Base-by-base conservation (phyloP, 495 filamentous ascomycete genomes). In the Daldinia caldariorum region DNA sequence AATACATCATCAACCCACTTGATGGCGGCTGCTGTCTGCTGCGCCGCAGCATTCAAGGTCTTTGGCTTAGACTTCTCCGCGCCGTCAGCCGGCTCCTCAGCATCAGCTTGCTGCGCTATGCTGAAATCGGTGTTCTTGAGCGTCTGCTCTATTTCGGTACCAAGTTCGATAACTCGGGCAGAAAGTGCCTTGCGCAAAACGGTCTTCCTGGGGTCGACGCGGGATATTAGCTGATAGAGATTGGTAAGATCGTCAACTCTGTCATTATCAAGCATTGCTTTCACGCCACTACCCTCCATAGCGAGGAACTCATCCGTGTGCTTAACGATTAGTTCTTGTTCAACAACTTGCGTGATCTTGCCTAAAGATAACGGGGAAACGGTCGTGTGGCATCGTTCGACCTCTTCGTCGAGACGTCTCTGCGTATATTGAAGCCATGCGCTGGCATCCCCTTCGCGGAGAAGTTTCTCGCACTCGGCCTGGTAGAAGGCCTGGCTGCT, bases 1-100 rank as follows among this genome's bases (percentile, higher is more conserved):
- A 99, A 81, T 0, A 98, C 91, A 58, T 95, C 93, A 70, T 97
- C 91, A 3, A 99, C 96, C 95, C 95, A 99, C 69, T 91, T 91
- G 73, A 98, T 93, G 0, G 95, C 96, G 0, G 92, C 89, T 4
- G 85, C 82, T 1, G 96, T 98, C 69, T 80, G 78, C 62, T 85
- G 84, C n/a, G 83, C 83, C 0, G 84, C 75, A 18, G 82, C 79
- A 59, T 73, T 82, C 10, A 82, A 66, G 0, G 78, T 35, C 60
- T 80, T 81, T 0, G 78, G 43, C 43, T 83, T 83, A 9, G 78
- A n/a, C 65, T 82, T 83, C 51, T 80, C 81, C 35, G 81, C 78
- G 9, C 77, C 82, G 32, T 82, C 81, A 29, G 85, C 85, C 7
- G 81, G 79, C 50, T 85, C 86, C 4, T 83, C 85, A 1, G 76